Evolutionary conservation across 2,329 filamentous ascomycete genomes (phyloP).

Genomic region (Penicillium sp.): DNA sequence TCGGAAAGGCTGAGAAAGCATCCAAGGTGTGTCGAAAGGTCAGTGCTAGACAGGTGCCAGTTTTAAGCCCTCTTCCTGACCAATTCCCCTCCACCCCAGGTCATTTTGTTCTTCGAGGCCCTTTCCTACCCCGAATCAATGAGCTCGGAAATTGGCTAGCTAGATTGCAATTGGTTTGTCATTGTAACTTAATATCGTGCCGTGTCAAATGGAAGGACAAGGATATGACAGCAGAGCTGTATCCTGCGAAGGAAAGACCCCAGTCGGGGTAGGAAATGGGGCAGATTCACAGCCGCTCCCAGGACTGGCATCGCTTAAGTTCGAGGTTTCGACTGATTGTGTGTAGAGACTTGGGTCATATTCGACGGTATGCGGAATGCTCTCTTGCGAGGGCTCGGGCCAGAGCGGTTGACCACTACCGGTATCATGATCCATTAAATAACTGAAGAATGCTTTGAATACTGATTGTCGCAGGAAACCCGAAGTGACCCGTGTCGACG

Average conservation of each 20-base stretch:
- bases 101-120: not conserved
- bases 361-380: slow-evolving; percentile 9
- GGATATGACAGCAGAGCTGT: not conserved
- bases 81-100: not conserved
- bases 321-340: slow-evolving; percentile 1
- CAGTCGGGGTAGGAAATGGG: not conserved
- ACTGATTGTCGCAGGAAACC: slow-evolving; percentile 13
- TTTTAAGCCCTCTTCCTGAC: not conserved
- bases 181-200: not conserved
- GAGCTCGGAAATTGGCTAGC: not conserved
- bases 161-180: not conserved
- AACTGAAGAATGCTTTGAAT: slow-evolving; percentile 14
- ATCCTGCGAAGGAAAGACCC: not conserved
- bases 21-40: not conserved
- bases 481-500: slow-evolving; percentile 2
- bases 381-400: not conserved
- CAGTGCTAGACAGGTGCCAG: not conserved
- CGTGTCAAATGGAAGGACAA: not conserved
- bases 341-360: slow-evolving; percentile 6
- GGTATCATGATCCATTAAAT: slow-evolving; percentile 1
- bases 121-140: not conserved
- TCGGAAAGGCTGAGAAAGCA: not conserved
- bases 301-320: not conserved
- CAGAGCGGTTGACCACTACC: not conserved
- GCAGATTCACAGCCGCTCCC: not conserved